phyloP scores from a whole-genome alignment of 106 monocot species.

The Chionographis japonica region DNA sequence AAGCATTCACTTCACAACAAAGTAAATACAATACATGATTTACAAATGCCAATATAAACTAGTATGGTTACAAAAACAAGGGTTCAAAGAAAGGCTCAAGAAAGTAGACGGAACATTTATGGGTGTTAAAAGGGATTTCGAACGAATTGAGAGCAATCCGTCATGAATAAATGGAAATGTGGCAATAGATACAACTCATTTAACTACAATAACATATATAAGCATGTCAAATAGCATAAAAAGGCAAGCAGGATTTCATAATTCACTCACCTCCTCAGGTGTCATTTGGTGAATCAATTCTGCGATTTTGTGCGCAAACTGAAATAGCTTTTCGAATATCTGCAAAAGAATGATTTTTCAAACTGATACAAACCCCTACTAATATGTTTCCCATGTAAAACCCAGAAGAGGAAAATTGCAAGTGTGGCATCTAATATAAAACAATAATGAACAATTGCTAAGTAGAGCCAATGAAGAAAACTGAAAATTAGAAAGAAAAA shows the following conservation, averaged over 20 bases:
- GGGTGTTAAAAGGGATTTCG: too few species aligned
- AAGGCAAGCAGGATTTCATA: neutral
- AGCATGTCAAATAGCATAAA: too few species aligned
- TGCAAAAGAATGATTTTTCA: slow-evolving; percentile 28
- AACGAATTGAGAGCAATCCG: too few species aligned
- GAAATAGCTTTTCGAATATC: slow-evolving; percentile 93
- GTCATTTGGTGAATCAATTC: slow-evolving; percentile 68
- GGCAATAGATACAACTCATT: too few species aligned
- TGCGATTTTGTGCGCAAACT: slow-evolving; percentile 83
- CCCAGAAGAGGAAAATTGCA: neutral
- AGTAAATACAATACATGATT: too few species aligned
- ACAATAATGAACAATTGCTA: neutral
- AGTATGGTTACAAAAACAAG: too few species aligned
- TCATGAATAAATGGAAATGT: too few species aligned
- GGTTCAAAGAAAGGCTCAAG: too few species aligned
- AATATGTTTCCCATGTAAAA: neutral
- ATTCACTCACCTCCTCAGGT: slow-evolving; percentile 72
- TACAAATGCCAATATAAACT: too few species aligned
- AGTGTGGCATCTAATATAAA: neutral
- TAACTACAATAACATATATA: too few species aligned
- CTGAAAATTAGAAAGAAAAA: neutral
- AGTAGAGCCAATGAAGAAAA: neutral
- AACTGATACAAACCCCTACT: neutral
- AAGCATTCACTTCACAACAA: too few species aligned
- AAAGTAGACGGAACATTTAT: too few species aligned